These are phyloP conservation scores for Capniomyces stellatus DNA, from an alignment of 371 early-diverging fungal species.

Conservation along the genomic window DNA sequence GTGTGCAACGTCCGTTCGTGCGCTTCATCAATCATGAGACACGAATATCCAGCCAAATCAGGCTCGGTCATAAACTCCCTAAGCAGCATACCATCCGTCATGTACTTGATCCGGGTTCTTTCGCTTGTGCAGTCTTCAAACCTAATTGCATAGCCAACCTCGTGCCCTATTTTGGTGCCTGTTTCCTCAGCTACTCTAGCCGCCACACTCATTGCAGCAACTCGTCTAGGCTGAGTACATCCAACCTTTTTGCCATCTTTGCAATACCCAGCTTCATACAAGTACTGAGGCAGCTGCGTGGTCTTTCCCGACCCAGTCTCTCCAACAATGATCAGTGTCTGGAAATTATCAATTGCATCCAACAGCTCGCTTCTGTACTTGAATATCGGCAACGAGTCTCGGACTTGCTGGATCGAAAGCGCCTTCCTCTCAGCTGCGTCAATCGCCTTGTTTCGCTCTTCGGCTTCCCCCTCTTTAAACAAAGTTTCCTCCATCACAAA, in stretches of 20 bases:
- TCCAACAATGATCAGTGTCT: slow-evolving; percentile 85
- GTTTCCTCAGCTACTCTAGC: slow-evolving; percentile 93
- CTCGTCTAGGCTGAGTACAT: slow-evolving; percentile 98
- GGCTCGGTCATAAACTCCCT: slow-evolving; percentile 97
- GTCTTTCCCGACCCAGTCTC: slow-evolving; percentile 99
- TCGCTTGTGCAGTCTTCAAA: slow-evolving; percentile 95
- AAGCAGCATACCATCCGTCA: slow-evolving; percentile 99
- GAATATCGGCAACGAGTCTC: slow-evolving; percentile 84
- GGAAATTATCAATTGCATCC: slow-evolving; percentile 64
- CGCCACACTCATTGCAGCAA: slow-evolving; percentile 98
- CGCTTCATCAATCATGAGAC: slow-evolving; percentile 97
- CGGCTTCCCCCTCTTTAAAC: slow-evolving; percentile 32
- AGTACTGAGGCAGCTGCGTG: slow-evolving; percentile 96
- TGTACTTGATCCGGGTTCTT: slow-evolving; percentile 89
- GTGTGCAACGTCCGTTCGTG: slow-evolving; percentile 98
- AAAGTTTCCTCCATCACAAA: slow-evolving; percentile 66
- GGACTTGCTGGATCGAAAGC: slow-evolving; percentile 64
- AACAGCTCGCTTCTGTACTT: slow-evolving; percentile 63
- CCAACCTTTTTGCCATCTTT: slow-evolving; percentile 78
- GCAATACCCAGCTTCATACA: slow-evolving; percentile 87
- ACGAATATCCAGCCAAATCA: slow-evolving; percentile 73
- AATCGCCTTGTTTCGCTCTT: slow-evolving; percentile 32
- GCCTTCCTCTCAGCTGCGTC: slow-evolving; percentile 39
- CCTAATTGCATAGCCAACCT: slow-evolving; percentile 96
- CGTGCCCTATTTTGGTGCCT: slow-evolving; percentile 76